Evolutionary conservation across 495 filamentous ascomycete species (phyloP).

Genomic region (Talaromyces borbonicus): DNA sequence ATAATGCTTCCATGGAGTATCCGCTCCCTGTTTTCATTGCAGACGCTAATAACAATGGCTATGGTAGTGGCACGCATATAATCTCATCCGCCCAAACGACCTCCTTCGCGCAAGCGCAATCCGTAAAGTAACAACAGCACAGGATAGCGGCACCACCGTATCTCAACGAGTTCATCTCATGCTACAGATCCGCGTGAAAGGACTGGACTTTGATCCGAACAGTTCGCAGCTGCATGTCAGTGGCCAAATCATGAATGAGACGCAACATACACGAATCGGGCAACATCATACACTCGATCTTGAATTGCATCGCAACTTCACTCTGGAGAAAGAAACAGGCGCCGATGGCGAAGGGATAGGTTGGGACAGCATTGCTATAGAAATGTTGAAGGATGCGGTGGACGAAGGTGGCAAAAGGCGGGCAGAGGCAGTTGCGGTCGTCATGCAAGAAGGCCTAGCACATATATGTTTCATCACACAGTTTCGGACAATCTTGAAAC

Average conservation of each 20-base stretch:
- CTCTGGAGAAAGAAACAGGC: constrained; percentile 54
- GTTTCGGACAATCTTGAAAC: constrained; percentile 77
- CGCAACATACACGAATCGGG: constrained; percentile 71
- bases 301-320: constrained; percentile 80
- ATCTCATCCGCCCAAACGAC: constrained; percentile 76
- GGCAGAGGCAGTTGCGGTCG: constrained; percentile 74
- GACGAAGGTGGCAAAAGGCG: constrained; percentile 57
- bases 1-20: too few relatives aligned
- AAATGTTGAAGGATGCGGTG: constrained; percentile 67
- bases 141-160: constrained; percentile 61
- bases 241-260: constrained; percentile 74
- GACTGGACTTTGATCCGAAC: constrained; percentile 82
- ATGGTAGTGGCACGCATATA: constrained; percentile 86
- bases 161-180: constrained; percentile 68
- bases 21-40: background rate
- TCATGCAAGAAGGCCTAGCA: constrained; percentile 90
- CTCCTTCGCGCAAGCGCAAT: constrained; percentile 73
- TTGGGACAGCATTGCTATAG: constrained; percentile 85
- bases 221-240: constrained; percentile 76
- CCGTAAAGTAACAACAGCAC: constrained; percentile 63
- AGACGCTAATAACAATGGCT: constrained; percentile 1
- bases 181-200: constrained; percentile 72
- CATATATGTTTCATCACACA: constrained; percentile 93
- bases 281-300: constrained; percentile 86
- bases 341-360: constrained; percentile 45